Evolutionary conservation across 805 yeast species (phyloP).

Genomic region (Tetrapisispora phaffii): DNA sequence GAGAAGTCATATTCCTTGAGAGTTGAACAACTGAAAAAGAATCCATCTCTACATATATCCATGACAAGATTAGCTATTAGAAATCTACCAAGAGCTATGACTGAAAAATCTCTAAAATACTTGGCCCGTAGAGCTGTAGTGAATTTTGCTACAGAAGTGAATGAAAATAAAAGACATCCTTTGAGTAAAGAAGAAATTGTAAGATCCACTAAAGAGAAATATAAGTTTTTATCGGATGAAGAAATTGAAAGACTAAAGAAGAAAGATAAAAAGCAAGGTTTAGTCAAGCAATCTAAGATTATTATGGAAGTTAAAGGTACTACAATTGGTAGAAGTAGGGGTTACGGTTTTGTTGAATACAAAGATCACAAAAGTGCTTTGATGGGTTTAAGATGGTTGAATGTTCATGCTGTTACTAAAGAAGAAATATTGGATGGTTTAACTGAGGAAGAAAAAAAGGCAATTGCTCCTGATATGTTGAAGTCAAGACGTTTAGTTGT

Average conservation of each 20-base stretch:
- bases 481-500: slow-evolving; percentile 72
- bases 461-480: slow-evolving; percentile 43
- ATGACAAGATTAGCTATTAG: slow-evolving; percentile 90
- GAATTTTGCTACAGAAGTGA: slow-evolving; percentile 85
- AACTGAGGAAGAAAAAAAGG: slow-evolving; percentile 53
- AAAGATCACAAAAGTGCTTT: slow-evolving; percentile 87
- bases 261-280: slow-evolving; percentile 71
- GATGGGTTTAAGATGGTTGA: slow-evolving; percentile 95
- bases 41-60: slow-evolving; percentile 87
- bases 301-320: slow-evolving; percentile 86
- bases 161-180: slow-evolving; percentile 64
- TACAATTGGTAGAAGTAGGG: slow-evolving; percentile 82
- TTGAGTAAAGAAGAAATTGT: slow-evolving; percentile 78
- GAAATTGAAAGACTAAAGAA: slow-evolving; percentile 35
- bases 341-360: slow-evolving; percentile 91
- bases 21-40: slow-evolving; percentile 80
- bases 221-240: slow-evolving; percentile 31
- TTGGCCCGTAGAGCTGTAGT: slow-evolving; percentile 92
- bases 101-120: slow-evolving; percentile 77
- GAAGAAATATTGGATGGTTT: slow-evolving; percentile 67
- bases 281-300: slow-evolving; percentile 87
- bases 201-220: slow-evolving; percentile 66
- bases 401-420: slow-evolving; percentile 74
- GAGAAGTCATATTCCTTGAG: slow-evolving; percentile 79
- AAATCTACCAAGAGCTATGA: slow-evolving; percentile 88